Base-by-base conservation (phyloP, 768 basidiomycete species). In the Serendipita indica region DNA sequence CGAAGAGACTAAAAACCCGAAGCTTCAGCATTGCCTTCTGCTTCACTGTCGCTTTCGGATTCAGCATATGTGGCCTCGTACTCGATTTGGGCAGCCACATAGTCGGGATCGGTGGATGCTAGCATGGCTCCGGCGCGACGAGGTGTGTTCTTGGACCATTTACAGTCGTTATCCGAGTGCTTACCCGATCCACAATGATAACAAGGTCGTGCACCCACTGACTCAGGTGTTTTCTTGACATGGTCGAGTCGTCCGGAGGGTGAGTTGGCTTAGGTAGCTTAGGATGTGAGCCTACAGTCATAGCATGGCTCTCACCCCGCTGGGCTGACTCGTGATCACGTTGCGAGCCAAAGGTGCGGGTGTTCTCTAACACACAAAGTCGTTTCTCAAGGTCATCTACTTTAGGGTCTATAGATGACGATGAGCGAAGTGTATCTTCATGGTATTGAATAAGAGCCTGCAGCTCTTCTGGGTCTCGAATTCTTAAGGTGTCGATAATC, bases 81-180 rank as follows among this genome's bases (percentile, higher is more conserved):
- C 2, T 65, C 69, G 2, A 65, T 62, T 56, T 67, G 65, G 10
- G 67, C 67, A 28, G 67, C 64, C 5, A 58, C 3, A 58, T 58
- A 58, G 5, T 69, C 65, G 2, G 22, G 20, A 0, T 43, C 22
- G 5, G 39, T n/a, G 1, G 10, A 27, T 10, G 60, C 62, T 2
- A 63, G 25, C 25, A 70, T 67, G 7, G 58, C 65, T 37, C 68
- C 60, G 1, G 64, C 69, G 7, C 54, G 12, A 14, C 61, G 59
- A 28, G 33, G 56, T 2, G 61, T 60, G 35, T 66, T 62, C 45
- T 57, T 46, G 5, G 68, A 49, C 59, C 72, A 60, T 22, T 65
- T 67, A 59, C 72, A 71, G 10, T 72, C 69, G 1, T 60, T 39
- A 49, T 72, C 68, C 72, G 70, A 72, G 41, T 72, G 71, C 32